Evolutionary conservation across 805 yeast genomes (phyloP).

Genomic region (Starmerella gropengiesseri): DNA sequence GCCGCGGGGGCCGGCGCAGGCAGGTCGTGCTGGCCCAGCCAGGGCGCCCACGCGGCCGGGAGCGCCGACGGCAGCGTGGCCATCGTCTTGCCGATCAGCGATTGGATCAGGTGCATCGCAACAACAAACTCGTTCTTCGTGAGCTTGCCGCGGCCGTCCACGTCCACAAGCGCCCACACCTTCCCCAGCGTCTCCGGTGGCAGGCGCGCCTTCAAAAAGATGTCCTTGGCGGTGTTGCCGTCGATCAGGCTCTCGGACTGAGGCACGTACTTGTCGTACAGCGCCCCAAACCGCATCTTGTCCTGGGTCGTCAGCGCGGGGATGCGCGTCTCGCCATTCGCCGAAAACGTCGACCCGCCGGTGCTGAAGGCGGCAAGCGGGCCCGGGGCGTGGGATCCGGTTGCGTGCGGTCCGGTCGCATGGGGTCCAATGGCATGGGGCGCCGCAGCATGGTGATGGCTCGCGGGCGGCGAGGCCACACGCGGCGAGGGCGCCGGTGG

Average conservation of each 20-base stretch:
- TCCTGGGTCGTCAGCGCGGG: conserved; percentile 31
- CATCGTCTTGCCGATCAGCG: conserved; percentile 54
- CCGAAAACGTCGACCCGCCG: conserved; percentile 13
- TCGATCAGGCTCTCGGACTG: conserved; percentile 48
- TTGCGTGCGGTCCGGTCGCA: no score
- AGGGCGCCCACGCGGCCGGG: conserved; percentile 32
- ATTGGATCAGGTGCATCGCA: conserved; percentile 92
- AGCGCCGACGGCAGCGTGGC: conserved; percentile 44
- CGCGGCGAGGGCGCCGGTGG: conserved; percentile 4
- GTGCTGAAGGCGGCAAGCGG: conserved; percentile 12
- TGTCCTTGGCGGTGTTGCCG: conserved; percentile 74
- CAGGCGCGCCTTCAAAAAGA: conserved; percentile 78
- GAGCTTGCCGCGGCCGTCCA: conserved; percentile 59
- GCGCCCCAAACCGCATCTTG: conserved; percentile 29
- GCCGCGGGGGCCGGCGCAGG: not conserved
- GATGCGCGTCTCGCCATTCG: conserved; percentile 22
- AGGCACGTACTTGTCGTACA: conserved; percentile 62
- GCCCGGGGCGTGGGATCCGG: not conserved
- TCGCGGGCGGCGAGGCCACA: not conserved
- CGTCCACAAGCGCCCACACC: conserved; percentile 83
- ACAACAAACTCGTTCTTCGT: conserved; percentile 66
- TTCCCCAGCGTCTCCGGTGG: conserved; percentile 69
- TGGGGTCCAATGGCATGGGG: not conserved
- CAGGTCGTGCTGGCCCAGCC: conserved; percentile 22
- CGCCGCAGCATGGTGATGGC: not conserved